Evolutionary conservation across 768 basidiomycete species (phyloP), one percentile per base, ranked within the genome.

Genomic region (Mycena sanguinolenta): DNA sequence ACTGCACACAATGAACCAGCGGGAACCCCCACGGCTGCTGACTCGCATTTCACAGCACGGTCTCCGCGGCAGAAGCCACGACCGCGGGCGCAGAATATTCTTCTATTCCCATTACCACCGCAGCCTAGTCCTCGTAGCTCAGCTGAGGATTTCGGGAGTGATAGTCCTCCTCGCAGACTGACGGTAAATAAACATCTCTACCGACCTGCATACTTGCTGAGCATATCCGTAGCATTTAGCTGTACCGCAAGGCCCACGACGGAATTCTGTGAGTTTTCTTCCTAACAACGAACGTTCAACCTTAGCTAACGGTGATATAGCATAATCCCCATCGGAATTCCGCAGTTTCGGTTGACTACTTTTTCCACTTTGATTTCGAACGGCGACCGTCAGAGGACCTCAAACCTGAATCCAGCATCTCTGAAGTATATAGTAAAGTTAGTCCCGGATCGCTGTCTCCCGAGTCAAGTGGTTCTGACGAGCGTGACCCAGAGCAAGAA

Each of bases 321-420:
- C 46, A 57, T 12, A 50, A 50, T 50, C 49, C 49, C 25, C 63
- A 38, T 12, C 13, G 16, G 12, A 36, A 21, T 16, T 55, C 60
- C 9, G 36, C 10, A 6, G 17, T 27, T n/a, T 44, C 59, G 4
- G 25, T 34, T 6, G 65, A 67, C 30, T 70, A 70, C 53, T 73
- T 73, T 32, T 63, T 32, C 52, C 68, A 70, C 27, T 73, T 73
- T 23, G 72, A 73, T 42, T 73, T 73, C 39, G 72, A 73, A 39
- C 46, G 44, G 28, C 61, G 68, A 0, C 49, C 64, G n/a, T 69
- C 68, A 3, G 69, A 73, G 44, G 49, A 39, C 5, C 60, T 50
- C 28, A 23, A 28, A 8, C 25, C 53, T 27, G 3, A 58, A 65
- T 30, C 63, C 63, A 70, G 69, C n/a, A 70, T 70, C 50, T 65